phyloP scores from a whole-genome alignment of 805 yeast species.

The Saccharomycopsis fodiens region DNA sequence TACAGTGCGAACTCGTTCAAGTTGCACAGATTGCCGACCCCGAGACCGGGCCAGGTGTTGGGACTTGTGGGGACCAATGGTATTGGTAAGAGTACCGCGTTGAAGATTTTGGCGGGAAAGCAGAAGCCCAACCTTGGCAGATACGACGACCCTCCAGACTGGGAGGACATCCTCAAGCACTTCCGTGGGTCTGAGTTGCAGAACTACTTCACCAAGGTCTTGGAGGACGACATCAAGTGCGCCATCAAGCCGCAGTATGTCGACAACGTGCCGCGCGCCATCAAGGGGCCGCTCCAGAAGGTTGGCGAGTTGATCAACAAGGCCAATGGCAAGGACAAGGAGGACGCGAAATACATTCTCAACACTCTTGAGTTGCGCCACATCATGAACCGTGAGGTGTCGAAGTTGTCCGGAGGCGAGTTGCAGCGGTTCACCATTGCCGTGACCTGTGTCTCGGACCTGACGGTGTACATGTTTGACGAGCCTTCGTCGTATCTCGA shows the following conservation, averaged over 20 bases:
- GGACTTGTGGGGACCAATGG: conserved; percentile 99
- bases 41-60: conserved; percentile 97
- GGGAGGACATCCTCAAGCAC: conserved; percentile 86
- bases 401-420: conserved; percentile 95
- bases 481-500: conserved; percentile 98
- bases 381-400: conserved; percentile 80
- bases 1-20: conserved; percentile 97
- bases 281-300: conserved; percentile 79
- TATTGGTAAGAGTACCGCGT: conserved; percentile 97
- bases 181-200: conserved; percentile 98
- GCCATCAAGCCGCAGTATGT: conserved; percentile 98
- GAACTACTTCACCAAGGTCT: conserved; percentile 86
- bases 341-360: conserved; percentile 56
- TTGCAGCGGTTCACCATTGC: conserved; percentile 97
- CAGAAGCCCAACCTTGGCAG: conserved; percentile 95
- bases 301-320: conserved; percentile 79
- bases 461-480: conserved; percentile 97
- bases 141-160: conserved; percentile 93
- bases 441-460: conserved; percentile 91
- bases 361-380: conserved; percentile 65
- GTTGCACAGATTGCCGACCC: conserved; percentile 93
- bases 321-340: conserved; percentile 61
- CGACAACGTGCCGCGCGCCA: conserved; percentile 94
- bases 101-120: conserved; percentile 94
- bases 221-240: conserved; percentile 93